Evolutionary conservation across 768 basidiomycete species (phyloP).

Genomic region (Rhodotorula kratochvilovae): DNA sequence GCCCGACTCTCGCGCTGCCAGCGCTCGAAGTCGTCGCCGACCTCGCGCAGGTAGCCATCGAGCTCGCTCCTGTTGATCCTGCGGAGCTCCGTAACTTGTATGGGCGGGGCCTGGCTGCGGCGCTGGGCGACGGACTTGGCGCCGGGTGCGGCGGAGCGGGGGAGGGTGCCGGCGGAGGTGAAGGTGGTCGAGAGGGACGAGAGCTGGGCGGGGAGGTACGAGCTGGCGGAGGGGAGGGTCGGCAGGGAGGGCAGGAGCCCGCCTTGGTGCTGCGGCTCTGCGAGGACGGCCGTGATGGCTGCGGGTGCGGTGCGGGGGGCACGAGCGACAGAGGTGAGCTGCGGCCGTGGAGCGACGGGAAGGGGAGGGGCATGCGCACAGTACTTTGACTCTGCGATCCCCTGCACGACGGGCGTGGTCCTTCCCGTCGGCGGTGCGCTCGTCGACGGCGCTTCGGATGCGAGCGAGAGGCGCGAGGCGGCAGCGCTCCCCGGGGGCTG

Average conservation of each 20-base stretch:
- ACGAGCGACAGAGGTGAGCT: not conserved
- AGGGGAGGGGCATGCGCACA: not conserved
- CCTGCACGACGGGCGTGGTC: not conserved
- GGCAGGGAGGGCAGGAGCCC: constrained; percentile 81
- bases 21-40: constrained; percentile 71
- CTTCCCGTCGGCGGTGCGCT: not conserved
- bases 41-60: constrained; percentile 68
- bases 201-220: constrained; percentile 35
- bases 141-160: constrained; percentile 26
- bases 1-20: constrained; percentile 49
- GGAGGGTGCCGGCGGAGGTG: constrained; percentile 57
- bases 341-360: too few relatives aligned
- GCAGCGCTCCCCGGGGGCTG: not conserved
- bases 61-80: constrained; percentile 78
- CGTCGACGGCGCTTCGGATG: not conserved
- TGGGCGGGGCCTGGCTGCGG: constrained; percentile 47
- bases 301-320: not conserved
- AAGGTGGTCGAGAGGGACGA: constrained; percentile 50
- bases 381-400: not conserved
- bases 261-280: constrained; percentile 73
- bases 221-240: constrained; percentile 50
- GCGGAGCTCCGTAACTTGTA: constrained; percentile 59
- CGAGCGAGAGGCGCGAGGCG: not conserved
- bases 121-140: constrained; percentile 47
- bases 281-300: constrained; percentile 92